phyloP scores from a whole-genome alignment of 108 stramenopile genomes.

The Skeletonema tropicum region DNA sequence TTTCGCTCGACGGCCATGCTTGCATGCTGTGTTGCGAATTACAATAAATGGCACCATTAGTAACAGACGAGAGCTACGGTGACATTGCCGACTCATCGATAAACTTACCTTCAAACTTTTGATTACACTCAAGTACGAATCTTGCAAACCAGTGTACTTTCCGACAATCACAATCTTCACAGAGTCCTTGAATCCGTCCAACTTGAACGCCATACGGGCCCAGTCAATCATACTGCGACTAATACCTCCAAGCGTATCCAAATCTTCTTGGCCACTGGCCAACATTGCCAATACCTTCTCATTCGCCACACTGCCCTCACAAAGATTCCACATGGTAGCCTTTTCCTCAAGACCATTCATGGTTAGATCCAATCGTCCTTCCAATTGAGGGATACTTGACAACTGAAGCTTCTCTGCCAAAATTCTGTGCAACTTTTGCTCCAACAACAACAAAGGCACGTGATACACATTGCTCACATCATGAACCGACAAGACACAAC shows the following conservation, averaged over 20 bases:
- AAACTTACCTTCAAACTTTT: conserved; percentile 89
- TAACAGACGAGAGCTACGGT: background rate
- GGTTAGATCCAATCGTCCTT: conserved; percentile 55
- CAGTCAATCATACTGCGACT: conserved; percentile 80
- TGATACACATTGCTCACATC: conserved; percentile 99
- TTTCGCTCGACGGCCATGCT: conserved; percentile 87
- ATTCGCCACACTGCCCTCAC: conserved; percentile 37
- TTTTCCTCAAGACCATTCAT: conserved; percentile 72
- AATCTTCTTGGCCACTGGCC: conserved; percentile 18
- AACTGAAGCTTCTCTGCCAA: conserved; percentile 50
- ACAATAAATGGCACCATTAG: background rate
- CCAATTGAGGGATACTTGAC: conserved; percentile 24
- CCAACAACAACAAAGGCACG: conserved; percentile 92
- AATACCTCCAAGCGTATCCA: conserved; percentile 23
- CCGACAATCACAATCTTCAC: conserved; percentile 96
- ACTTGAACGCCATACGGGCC: conserved; percentile 85
- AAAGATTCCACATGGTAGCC: conserved; percentile 48
- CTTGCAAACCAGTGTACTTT: conserved; percentile 95
- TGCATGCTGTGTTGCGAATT: conserved; percentile 64
- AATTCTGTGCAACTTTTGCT: conserved; percentile 90
- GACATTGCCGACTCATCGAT: background rate
- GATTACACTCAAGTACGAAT: conserved; percentile 95
- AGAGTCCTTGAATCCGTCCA: conserved; percentile 75
- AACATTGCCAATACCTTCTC: conserved; percentile 32
- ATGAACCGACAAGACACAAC: conserved; percentile 92